Evolutionary conservation across 78 protist species (phyloP), one percentile per base, ranked within the genome.

Genomic region (Guillardia theta): DNA sequence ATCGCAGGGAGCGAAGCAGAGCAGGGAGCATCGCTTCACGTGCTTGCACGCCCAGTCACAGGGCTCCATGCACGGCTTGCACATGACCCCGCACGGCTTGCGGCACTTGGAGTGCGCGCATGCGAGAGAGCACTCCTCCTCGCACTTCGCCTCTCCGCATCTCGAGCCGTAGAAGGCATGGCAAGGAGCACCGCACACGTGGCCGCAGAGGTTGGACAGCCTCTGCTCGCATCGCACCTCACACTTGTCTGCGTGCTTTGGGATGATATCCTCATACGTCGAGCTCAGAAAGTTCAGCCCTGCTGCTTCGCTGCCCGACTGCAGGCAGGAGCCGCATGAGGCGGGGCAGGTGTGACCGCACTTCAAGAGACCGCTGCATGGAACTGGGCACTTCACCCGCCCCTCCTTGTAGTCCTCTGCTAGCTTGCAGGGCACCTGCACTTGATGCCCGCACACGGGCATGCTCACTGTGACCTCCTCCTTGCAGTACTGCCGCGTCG

Each of bases 1-100:
- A 30, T 92, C 93, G 45, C 98, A 97, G 9, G 53, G 47, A 10
- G 93, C 96, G 33, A 27, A 6, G 44, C 98, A 97, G 27, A 43
- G 41, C 22, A 88, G 76, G n/a, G 48, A 2, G 80, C 98, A 97
- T 39, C 44, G 93, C 27, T 15, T 39, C 33, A 6, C 36, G 70
- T 96, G 97, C 22, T n/a, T 48, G 88, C 96, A 94, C 33, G 53
- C 41, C 64, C 92, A 30, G 18, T 27, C 58, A 64, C 97, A 96
- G 0, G 76, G 88, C 64, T 95, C 97, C 4, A 44, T 48, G 48
- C 97, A 96, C 4, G 93, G 58, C 0, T 27, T 21, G 50, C 97
- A 95, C n/a, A 93, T 80, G 30, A 33, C 48, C 47, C 45, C 33
- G 93, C 97, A 37, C 27, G 22, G n/a, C 39, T 80, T 36, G 10